phyloP scores from a whole-genome alignment of 345 rosid genomes.

The Cochlearia excelsa region DNA sequence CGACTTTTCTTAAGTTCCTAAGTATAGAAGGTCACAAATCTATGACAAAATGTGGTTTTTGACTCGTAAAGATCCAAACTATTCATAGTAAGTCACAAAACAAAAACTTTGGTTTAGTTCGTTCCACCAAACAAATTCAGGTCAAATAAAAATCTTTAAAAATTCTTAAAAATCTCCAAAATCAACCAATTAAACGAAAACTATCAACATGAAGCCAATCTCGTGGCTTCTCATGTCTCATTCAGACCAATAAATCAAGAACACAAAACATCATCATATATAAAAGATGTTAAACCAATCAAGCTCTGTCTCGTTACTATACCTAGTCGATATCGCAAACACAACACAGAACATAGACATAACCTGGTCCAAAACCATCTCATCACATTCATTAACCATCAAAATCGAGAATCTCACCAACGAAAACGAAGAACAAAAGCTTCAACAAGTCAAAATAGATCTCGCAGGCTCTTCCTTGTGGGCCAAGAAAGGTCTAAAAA shows the following conservation, averaged over 20 bases:
- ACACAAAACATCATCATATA: background rate
- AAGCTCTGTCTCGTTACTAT: slow-evolving; percentile 47
- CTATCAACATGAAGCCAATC: slow-evolving; percentile 2
- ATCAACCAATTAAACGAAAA: slow-evolving; percentile 8
- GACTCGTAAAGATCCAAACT: slow-evolving; percentile 26
- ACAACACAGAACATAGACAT: slow-evolving; percentile 40
- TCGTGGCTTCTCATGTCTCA: slow-evolving; percentile 1
- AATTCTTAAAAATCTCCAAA: slow-evolving; percentile 14
- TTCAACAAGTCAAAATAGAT: slow-evolving; percentile 56
- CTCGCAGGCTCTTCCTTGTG: slow-evolving; percentile 60
- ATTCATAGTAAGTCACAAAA: slow-evolving; percentile 26
- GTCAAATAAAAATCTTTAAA: background rate
- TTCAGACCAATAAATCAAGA: slow-evolving; percentile 3
- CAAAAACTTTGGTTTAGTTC: slow-evolving; percentile 24
- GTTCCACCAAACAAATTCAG: slow-evolving; percentile 31
- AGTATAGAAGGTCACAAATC: slow-evolving; percentile 25
- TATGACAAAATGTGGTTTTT: slow-evolving; percentile 13
- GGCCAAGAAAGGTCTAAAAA: slow-evolving; percentile 74
- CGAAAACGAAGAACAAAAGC: slow-evolving; percentile 37
- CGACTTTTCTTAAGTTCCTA: slow-evolving; percentile 15
- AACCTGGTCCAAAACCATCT: slow-evolving; percentile 53
- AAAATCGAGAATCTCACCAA: slow-evolving; percentile 43
- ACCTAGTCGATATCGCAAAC: slow-evolving; percentile 45
- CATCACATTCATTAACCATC: slow-evolving; percentile 47
- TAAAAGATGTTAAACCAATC: slow-evolving; percentile 26